Evolutionary conservation across 2,329 filamentous ascomycete species (phyloP).

Genomic region (Hypomyces perniciosus): DNA sequence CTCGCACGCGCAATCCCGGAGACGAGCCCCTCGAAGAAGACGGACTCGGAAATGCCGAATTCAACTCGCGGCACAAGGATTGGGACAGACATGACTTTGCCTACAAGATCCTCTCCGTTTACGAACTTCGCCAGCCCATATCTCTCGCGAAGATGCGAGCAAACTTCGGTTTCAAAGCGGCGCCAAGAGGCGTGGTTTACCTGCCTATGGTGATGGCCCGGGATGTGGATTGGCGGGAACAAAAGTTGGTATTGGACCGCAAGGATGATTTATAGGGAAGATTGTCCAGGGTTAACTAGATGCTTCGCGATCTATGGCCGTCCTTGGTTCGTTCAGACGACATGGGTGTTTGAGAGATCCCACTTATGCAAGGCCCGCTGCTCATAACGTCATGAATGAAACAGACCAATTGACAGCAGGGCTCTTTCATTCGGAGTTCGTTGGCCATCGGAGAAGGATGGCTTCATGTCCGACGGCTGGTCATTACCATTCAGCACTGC

Average conservation of each 20-base stretch:
- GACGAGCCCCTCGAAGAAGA: conserved; percentile 15
- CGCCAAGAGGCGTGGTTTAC: conserved; percentile 4
- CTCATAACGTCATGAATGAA: no score
- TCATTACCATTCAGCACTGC: no score
- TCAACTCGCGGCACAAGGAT: conserved; percentile 18
- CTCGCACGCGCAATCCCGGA: conserved; percentile 13
- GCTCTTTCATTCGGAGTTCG: no score
- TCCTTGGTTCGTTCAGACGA: no score
- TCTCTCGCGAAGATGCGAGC: conserved; percentile 15
- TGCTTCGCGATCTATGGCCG: no score
- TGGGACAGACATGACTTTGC: conserved; percentile 25
- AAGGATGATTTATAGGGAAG: no score
- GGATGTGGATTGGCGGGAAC: neutral
- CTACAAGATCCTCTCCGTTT: conserved; percentile 20
- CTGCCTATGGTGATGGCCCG: neutral
- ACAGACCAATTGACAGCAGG: no score
- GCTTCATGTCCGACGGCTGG: no score
- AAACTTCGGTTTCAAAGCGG: conserved; percentile 11
- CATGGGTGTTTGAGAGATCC: no score
- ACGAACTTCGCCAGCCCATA: conserved; percentile 16
- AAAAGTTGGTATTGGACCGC: neutral
- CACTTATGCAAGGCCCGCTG: no score
- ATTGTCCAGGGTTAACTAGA: no score
- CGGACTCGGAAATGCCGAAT: conserved; percentile 22
- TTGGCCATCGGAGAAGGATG: no score